Base-by-base conservation (phyloP, 495 filamentous ascomycete genomes). In the Tuber umbilicatum region DNA sequence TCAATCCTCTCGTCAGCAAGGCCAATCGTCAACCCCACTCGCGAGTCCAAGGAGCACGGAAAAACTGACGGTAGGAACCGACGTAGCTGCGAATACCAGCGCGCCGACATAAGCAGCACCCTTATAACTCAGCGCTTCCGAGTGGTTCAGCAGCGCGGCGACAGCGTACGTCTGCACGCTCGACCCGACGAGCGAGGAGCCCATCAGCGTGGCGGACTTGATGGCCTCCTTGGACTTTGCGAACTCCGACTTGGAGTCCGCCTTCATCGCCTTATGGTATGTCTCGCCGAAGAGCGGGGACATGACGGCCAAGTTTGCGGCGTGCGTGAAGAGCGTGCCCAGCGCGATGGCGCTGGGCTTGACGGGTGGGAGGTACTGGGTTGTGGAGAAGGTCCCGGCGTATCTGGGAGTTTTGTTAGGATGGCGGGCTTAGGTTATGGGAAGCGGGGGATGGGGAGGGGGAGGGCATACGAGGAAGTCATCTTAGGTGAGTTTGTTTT, bases 261-360 rank as follows among this genome's bases (percentile, higher is more conserved):
- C 89, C 35, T 89, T 85, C 87, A 97, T 93, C 75, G 95, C 95
- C 73, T 91, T 92, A 86, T 94, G 91, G 87, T 97, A 98, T 82
- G 94, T 94, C 77, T 96, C 91, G 76, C 95, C 95, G 84, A 99
- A 97, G 82, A 98, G 85, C 14, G 95, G 95, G 45, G 90, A 88
- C 42, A 99, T 87, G 78, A 99, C 89, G 76, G 91, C 91, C 75
- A 94, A 86, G 71, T 91, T 92, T 70, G 88, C 88, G 75, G 88
- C 90, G 85, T 99, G 94, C 87, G 91, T 97, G 89, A 97, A 99
- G 84, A 93, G 84, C 60, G 95, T 97, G 84, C 95, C 95, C 79
- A 97, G 89, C 78, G 94, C 95, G 82, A 99, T 97, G 76, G 95
- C 95, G 70, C 94, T 97, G 70, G 95, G 95, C 90, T 97, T 98